Evolutionary conservation across 2,329 filamentous ascomycete genomes (phyloP).

Genomic region (Thermothelomyces thermophilus): DNA sequence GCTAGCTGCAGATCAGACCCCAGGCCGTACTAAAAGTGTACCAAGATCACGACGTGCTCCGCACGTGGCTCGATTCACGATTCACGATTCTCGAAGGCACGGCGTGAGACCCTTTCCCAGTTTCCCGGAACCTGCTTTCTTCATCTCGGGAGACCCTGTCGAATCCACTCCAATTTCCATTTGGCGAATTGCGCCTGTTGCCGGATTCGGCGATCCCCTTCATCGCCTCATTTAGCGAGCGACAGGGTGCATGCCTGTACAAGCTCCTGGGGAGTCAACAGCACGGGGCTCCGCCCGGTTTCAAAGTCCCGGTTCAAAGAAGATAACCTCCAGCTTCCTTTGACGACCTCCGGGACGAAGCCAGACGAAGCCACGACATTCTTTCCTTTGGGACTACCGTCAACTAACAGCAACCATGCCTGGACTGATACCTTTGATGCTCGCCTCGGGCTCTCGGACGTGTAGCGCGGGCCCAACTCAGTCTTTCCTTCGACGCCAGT

Average conservation of each 20-base stretch:
- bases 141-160: conserved; percentile 16
- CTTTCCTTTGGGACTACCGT: neutral
- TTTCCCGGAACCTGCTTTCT: conserved; percentile 5
- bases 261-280: conserved; percentile 3
- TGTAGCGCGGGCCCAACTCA: conserved; percentile 15
- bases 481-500: conserved; percentile 5
- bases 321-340: neutral
- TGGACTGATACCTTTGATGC: conserved; percentile 27
- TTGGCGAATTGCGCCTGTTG: conserved; percentile 18
- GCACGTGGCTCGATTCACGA: conserved; percentile 8
- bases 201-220: conserved; percentile 13
- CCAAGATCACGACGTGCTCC: conserved; percentile 17
- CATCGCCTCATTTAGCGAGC: conserved; percentile 17
- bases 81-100: neutral
- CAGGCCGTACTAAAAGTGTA: conserved; percentile 5
- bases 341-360: conserved; percentile 1
- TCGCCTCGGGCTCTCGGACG: conserved; percentile 22
- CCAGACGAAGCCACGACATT: too few species aligned
- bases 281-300: conserved; percentile 7
- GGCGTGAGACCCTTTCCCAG: conserved; percentile 6
- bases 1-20: conserved; percentile 16
- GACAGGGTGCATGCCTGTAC: conserved; percentile 18
- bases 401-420: conserved; percentile 20
- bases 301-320: conserved; percentile 2
- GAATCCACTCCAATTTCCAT: conserved; percentile 13